These are phyloP conservation scores for Tolypocladium capitatum DNA, from an alignment of 2,329 filamentous ascomycete genomes.

Conservation along the genomic window DNA sequence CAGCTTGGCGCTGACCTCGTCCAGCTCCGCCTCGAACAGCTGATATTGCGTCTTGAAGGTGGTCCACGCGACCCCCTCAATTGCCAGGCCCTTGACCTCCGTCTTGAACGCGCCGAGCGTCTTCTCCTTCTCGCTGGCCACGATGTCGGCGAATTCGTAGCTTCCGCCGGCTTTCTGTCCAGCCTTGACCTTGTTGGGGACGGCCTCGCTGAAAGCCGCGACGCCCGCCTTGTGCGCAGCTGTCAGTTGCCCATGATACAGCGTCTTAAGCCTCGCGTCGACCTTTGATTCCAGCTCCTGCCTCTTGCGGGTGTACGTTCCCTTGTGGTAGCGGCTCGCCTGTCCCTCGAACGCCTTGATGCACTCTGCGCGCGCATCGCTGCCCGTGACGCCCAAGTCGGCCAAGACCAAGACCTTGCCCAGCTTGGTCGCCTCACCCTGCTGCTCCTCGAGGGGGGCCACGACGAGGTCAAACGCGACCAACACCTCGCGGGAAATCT, in stretches of 20 bases:
- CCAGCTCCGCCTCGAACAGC: conserved; percentile 80
- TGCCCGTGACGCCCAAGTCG: conserved; percentile 63
- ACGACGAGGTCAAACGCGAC: conserved; percentile 73
- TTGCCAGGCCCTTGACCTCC: conserved; percentile 59
- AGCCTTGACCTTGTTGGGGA: conserved; percentile 72
- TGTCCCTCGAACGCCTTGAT: conserved; percentile 79
- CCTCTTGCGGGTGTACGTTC: conserved; percentile 77
- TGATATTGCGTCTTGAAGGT: conserved; percentile 69
- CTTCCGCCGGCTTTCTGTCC: conserved; percentile 83
- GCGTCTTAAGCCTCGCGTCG: conserved; percentile 72
- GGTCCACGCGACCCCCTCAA: conserved; percentile 76
- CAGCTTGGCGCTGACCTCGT: conserved; percentile 72
- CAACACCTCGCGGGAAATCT: conserved; percentile 84
- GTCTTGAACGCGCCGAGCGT: conserved; percentile 62
- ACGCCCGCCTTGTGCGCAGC: conserved; percentile 86
- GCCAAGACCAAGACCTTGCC: conserved; percentile 62
- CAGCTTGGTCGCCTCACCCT: conserved; percentile 58
- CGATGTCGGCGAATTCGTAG: conserved; percentile 94
- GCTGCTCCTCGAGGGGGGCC: conserved; percentile 70
- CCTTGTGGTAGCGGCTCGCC: conserved; percentile 92
- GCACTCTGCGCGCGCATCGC: conserved; percentile 55
- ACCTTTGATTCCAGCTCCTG: conserved; percentile 76
- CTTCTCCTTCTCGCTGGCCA: conserved; percentile 66
- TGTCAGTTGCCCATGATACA: conserved; percentile 79
- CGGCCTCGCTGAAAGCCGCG: conserved; percentile 71